Evolutionary conservation across 768 basidiomycete genomes (phyloP).

Genomic region (Butyriboletus loyo): DNA sequence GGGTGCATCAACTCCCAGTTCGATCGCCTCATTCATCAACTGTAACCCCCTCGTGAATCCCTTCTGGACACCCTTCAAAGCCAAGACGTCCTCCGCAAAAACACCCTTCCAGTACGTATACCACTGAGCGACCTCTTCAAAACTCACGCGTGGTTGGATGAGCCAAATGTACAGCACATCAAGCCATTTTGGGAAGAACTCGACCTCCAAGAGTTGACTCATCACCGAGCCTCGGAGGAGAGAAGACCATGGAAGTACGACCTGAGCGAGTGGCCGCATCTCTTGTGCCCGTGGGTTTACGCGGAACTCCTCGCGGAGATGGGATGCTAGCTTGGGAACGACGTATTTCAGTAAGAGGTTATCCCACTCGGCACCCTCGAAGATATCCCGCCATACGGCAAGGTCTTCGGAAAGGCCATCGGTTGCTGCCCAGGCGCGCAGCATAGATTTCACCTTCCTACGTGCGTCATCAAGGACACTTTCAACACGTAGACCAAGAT

Average conservation of each 20-base stretch:
- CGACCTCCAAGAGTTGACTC: constrained; percentile 79
- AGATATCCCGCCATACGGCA: constrained; percentile 80
- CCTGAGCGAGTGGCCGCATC: constrained; percentile 70
- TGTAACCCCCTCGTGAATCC: constrained; percentile 90
- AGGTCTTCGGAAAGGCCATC: constrained; percentile 80
- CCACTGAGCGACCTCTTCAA: constrained; percentile 93
- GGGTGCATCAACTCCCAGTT: constrained; percentile 76
- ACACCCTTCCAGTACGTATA: constrained; percentile 82
- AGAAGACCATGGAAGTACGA: constrained; percentile 71
- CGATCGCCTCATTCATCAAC: constrained; percentile 92
- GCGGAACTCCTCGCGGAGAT: constrained; percentile 80
- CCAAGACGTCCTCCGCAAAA: constrained; percentile 71
- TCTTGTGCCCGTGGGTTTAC: constrained; percentile 91
- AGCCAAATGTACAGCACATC: constrained; percentile 92
- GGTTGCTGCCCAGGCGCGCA: constrained; percentile 70
- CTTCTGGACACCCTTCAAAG: constrained; percentile 59
- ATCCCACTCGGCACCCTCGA: constrained; percentile 84
- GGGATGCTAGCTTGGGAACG: constrained; percentile 84
- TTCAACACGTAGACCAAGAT: constrained; percentile 80
- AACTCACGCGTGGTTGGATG: constrained; percentile 80
- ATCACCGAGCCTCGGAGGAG: constrained; percentile 76
- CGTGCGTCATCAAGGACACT: constrained; percentile 83
- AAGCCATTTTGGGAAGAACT: constrained; percentile 98
- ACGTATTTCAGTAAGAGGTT: constrained; percentile 85
- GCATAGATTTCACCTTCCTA: constrained; percentile 75